Evolutionary conservation across 2,329 filamentous ascomycete genomes (phyloP), one percentile per base, ranked within the genome.

Genomic region (Aspergillus sclerotialis): DNA sequence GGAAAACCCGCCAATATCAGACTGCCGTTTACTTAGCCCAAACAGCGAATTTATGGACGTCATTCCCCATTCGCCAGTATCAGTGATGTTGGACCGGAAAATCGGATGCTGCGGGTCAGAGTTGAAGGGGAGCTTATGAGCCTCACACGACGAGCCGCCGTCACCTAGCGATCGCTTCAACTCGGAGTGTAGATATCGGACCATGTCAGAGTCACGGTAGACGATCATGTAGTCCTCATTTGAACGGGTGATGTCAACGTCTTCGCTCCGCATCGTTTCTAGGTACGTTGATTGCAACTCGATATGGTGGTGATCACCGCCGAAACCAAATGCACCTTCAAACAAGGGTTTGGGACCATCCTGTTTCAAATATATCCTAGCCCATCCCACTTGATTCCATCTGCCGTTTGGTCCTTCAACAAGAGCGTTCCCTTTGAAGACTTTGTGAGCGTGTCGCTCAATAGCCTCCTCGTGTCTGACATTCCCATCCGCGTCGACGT

Each of bases 171-270:
- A 69, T 42, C 84, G 76, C 63, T 78, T 84, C 48, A 92, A 61
- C 43, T 90, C 82, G 14, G 68, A 63, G 35, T 75, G 73, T 24
- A 40, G 32, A 25, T 46, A 39, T 53, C 53, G 42, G 50, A 67
- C 58, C 52, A 95, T 78, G 58, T 98, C 92, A 17, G 88, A 94
- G 55, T 96, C 89, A 45, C 89, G 78, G 73, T 86, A 96, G 1
- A 95, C 74, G 23, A 95, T 72, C 89, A 98, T 92, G 54, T 77
- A 82, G 41, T 94, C 84, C 19, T 80, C 74, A 4, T 67, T 70
- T 29, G 67, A 61, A 18, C 69, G 55, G 19, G 65, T 59, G 10
- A 85, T 58, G 16, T 73, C 67, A 2, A 88, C 85, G 56, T 98
- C 92, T 28, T 80, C 66, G 14, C 66, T 58, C 41, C 86, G 77